Evolutionary conservation across 805 yeast genomes (phyloP).

Genomic region (Cyberlindnera veronae): DNA sequence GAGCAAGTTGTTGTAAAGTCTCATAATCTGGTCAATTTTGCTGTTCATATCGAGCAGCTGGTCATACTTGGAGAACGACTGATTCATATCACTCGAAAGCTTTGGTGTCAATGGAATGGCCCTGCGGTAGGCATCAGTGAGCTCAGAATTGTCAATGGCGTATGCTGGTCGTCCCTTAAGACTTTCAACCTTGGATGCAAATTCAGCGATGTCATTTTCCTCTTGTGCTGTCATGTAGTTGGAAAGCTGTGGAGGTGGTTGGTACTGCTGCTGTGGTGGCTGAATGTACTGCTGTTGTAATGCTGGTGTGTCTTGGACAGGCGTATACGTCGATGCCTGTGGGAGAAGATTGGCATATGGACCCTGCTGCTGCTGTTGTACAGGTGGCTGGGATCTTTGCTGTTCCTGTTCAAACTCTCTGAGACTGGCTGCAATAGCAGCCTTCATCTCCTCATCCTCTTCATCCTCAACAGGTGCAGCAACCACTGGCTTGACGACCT

Average conservation of each 20-base stretch:
- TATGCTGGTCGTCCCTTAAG: slow-evolving; percentile 15
- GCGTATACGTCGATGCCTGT: slow-evolving; percentile 9
- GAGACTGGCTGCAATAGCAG: slow-evolving; percentile 91
- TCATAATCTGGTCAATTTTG: slow-evolving; percentile 70
- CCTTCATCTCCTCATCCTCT: slow-evolving; percentile 84
- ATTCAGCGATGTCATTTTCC: slow-evolving; percentile 64
- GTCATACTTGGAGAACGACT: slow-evolving; percentile 60
- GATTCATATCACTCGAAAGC: slow-evolving; percentile 54
- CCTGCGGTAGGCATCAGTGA: slow-evolving; percentile 56
- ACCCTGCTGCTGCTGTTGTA: slow-evolving; percentile 14
- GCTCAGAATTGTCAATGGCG: slow-evolving; percentile 30
- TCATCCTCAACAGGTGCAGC: slow-evolving; percentile 39
- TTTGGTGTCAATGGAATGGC: slow-evolving; percentile 67
- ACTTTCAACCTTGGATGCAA: slow-evolving; percentile 61
- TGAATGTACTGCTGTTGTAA: slow-evolving; percentile 22
- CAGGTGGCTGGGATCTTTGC: slow-evolving; percentile 23
- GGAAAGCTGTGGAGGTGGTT: slow-evolving; percentile 13
- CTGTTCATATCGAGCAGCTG: slow-evolving; percentile 67
- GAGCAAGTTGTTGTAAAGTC: slow-evolving; percentile 71
- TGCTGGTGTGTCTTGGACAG: slow-evolving; percentile 1
- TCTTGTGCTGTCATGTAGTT: slow-evolving; percentile 46
- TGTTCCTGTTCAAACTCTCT: slow-evolving; percentile 53
- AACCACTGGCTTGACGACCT: slow-evolving; percentile 7
- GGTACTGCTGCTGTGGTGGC: slow-evolving; percentile 7
- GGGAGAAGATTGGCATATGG: slow-evolving; percentile 22